Conservation (phyloP, 1,284 basidiomycete genomes). For the Leccinum pachyderme region DNA sequence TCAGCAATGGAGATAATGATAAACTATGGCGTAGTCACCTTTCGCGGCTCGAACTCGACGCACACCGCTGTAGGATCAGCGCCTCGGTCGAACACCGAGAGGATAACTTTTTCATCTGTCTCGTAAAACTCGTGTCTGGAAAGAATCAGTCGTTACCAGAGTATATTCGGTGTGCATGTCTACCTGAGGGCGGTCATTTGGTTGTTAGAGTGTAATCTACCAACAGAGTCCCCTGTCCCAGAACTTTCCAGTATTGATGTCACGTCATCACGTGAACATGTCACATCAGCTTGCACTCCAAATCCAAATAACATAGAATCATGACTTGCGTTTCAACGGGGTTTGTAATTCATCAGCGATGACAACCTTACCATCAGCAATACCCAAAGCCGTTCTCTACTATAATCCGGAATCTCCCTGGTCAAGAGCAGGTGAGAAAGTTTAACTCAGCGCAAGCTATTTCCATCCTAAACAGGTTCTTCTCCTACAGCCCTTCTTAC, state of each 20-base stretch:
- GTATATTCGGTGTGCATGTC: background rate
- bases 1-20: background rate
- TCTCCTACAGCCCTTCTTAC: slow-evolving; percentile 42
- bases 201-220: background rate
- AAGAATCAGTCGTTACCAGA: background rate
- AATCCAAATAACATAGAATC: background rate
- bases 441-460: background rate
- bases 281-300: background rate
- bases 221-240: slow-evolving; percentile 10
- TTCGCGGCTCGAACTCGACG: slow-evolving; percentile 61
- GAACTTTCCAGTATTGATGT: slow-evolving; percentile 27
- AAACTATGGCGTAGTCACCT: slow-evolving; percentile 42
- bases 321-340: background rate
- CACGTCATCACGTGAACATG: slow-evolving; percentile 17
- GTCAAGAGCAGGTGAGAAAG: slow-evolving; percentile 32
- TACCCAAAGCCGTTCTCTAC: slow-evolving; percentile 35
- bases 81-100: slow-evolving; percentile 80
- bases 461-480: background rate
- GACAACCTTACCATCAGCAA: slow-evolving; percentile 26
- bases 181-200: slow-evolving; percentile 47
- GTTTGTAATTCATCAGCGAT: background rate
- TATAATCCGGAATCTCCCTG: background rate
- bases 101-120: slow-evolving; percentile 68
- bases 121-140: slow-evolving; percentile 87
- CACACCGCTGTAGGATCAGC: slow-evolving; percentile 64